Evolutionary conservation across 495 filamentous ascomycete genomes (phyloP), one percentile per base, ranked within the genome.

Genomic region (Penicillium crystallinum): DNA sequence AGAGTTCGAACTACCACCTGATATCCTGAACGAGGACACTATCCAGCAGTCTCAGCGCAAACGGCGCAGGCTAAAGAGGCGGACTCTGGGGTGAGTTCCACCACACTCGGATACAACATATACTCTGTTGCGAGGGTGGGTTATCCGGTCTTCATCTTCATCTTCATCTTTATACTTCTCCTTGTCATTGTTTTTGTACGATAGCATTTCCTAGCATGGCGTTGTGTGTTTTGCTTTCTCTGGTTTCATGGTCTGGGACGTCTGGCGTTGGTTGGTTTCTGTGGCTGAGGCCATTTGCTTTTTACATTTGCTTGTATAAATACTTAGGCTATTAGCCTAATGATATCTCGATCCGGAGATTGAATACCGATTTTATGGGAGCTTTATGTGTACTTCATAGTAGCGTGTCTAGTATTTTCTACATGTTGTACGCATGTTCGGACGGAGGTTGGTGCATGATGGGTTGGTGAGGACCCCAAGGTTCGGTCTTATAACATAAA

Each of bases 1-100:
- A 29, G 87, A 93, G 12, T 98, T 97, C 61, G 72, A 78, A 41
- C 72, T 95, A 44, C 89, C 93, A 0, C 68, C 75, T 6, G 87
- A 88, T 25, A 83, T 84, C 44, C 58, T 86, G 15, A 87, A 88
- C 7, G 71, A 78, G 25, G 88, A 92, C 6, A 79, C 77, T 2
- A 74, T 93, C 46, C 75, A 78, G 53, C 76, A 80, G 8, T 82
- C 79, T 50, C 87, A 80, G 39, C 73, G 89, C 52, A 81, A 81
- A 63, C 77, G 81, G 62, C 72, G 77, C 18, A 50, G 68, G 8
- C 54, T 72, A 49, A 78, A 69, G 46, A 59, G 77, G 49, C 68
- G 65, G 18, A 72, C 70, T 49, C 53, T 58, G 33, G 63, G 61
- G 25, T 55, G 52, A 44, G n/a, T 27, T 36, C 1, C 10, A 36